Evolutionary conservation across 2,329 filamentous ascomycete genomes (phyloP).

Genomic region (Bipolaris oryzae): DNA sequence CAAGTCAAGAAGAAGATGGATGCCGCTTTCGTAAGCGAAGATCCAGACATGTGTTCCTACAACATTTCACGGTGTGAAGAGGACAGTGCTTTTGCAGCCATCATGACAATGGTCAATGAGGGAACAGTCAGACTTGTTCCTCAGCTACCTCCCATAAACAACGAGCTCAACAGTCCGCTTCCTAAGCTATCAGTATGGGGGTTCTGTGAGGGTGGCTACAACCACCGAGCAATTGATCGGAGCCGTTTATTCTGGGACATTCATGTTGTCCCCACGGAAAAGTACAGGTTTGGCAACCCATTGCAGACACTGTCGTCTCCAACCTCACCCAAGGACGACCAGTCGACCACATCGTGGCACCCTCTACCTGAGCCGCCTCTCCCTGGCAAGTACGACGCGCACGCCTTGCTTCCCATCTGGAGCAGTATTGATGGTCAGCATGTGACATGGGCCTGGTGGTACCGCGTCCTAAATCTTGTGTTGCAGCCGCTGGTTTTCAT

Average conservation of each 20-base stretch:
- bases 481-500: conserved; percentile 67
- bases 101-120: conserved; percentile 68
- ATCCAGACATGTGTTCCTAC: conserved; percentile 40
- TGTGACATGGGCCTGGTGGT: conserved; percentile 65
- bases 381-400: conserved; percentile 35
- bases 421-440: conserved; percentile 69
- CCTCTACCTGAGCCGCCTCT: conserved; percentile 36
- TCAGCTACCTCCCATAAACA: conserved; percentile 63
- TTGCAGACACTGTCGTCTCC: conserved; percentile 54
- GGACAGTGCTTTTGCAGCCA: conserved; percentile 70
- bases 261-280: conserved; percentile 62
- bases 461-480: conserved; percentile 66
- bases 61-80: conserved; percentile 62
- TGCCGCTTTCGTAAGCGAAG: conserved; percentile 51
- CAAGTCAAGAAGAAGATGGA: conserved; percentile 67
- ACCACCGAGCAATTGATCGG: conserved; percentile 71
- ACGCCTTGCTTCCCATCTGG: conserved; percentile 70
- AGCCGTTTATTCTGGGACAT: conserved; percentile 69
- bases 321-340: conserved; percentile 16
- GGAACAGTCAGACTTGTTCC: conserved; percentile 62
- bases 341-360: conserved; percentile 20
- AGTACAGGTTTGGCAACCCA: conserved; percentile 63
- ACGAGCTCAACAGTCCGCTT: conserved; percentile 47
- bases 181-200: conserved; percentile 64
- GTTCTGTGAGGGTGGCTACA: conserved; percentile 73